Evolutionary conservation across 495 filamentous ascomycete species (phyloP).

Genomic region (Neurospora tetraspora): DNA sequence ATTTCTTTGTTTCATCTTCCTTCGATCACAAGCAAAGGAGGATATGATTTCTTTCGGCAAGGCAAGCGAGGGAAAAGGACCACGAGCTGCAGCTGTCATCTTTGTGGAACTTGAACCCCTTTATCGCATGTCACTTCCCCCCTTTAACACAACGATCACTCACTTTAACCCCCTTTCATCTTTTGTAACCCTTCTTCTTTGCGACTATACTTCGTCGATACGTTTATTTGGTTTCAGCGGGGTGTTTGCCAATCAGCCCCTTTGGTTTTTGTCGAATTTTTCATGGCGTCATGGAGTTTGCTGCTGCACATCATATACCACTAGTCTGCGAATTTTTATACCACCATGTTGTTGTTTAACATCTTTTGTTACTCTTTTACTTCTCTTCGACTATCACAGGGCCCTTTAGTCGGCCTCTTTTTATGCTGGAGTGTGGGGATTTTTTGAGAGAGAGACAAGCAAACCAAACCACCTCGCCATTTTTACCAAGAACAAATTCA

Average conservation of each 20-base stretch:
- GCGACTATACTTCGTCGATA: neutral
- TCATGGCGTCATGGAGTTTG: neutral
- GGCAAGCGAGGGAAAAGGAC: neutral
- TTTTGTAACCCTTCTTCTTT: neutral
- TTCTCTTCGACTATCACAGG: neutral
- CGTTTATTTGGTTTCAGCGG: neutral
- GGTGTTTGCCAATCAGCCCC: neutral
- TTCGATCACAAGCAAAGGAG: neutral
- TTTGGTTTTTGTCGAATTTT: neutral
- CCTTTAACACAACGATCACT: neutral
- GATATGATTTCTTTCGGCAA: neutral
- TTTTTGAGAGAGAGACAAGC: neutral
- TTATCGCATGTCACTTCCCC: neutral
- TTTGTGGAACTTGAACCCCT: neutral
- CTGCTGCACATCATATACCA: neutral
- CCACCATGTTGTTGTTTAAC: neutral
- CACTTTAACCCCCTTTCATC: neutral
- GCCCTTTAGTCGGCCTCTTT: neutral
- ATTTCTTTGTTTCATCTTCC: neutral
- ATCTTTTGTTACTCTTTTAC: neutral
- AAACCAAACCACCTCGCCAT: neutral
- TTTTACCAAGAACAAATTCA: neutral
- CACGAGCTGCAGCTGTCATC: neutral
- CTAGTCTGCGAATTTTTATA: neutral
- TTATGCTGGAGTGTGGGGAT: neutral